A percentile compares a stretch with the other conserved stretches of the same genome.
These are phyloP conservation scores for Russula compacta DNA, from an alignment of 768 basidiomycete species.

Conservation along the genomic window DNA sequence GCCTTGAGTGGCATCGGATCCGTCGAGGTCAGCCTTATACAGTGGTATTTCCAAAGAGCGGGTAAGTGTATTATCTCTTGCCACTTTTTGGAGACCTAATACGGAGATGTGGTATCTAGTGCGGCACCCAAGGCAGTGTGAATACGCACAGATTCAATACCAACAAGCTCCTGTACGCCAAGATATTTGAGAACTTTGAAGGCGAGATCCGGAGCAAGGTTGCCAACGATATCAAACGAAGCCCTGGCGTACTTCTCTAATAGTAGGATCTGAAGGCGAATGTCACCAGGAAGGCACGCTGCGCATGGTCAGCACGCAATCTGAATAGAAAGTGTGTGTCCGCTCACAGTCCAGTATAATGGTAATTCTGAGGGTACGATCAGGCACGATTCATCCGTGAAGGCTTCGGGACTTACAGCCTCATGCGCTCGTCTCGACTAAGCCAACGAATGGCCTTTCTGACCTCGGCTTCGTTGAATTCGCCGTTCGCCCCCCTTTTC, in stretches of 20 bases:
- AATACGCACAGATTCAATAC: constrained; percentile 42
- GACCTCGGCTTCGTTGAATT: constrained; percentile 63
- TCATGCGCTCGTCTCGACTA: constrained; percentile 59
- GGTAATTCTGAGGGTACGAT: constrained; percentile 35
- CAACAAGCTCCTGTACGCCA: constrained; percentile 52
- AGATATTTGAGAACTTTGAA: constrained; percentile 53
- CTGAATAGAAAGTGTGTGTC: neutral
- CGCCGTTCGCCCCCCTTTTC: constrained; percentile 39
- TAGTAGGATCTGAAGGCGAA: constrained; percentile 72
- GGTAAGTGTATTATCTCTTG: constrained; percentile 47
- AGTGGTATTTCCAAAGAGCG: constrained; percentile 69
- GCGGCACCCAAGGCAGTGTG: neutral
- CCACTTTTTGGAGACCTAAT: constrained; percentile 37
- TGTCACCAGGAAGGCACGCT: constrained; percentile 81
- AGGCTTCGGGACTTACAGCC: constrained; percentile 44
- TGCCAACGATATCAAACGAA: constrained; percentile 74
- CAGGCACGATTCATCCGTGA: constrained; percentile 9
- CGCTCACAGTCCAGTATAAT: constrained; percentile 53
- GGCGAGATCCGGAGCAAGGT: constrained; percentile 55
- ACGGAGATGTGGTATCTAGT: neutral
- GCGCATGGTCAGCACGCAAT: constrained; percentile 6
- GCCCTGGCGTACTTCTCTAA: constrained; percentile 78
- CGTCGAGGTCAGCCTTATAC: constrained; percentile 57
- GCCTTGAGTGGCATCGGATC: constrained; percentile 61
- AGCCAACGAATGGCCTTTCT: constrained; percentile 53